These are phyloP conservation scores for Xylaria curta DNA, from an alignment of 495 filamentous ascomycete species.

Conservation along the genomic window DNA sequence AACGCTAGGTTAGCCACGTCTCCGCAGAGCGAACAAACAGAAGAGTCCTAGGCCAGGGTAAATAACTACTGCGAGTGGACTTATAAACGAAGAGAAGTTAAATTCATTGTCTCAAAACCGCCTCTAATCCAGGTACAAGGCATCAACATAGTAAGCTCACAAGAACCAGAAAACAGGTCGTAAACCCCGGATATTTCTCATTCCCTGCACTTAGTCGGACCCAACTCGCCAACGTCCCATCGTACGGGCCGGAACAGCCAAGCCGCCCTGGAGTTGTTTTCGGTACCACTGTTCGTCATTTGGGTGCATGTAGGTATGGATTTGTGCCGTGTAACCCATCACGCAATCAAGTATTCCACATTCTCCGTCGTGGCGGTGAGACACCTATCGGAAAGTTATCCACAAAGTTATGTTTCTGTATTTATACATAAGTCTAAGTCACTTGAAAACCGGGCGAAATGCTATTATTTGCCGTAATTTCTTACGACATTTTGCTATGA, in stretches of 20 bases:
- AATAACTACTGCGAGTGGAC: background rate
- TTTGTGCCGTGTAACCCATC: constrained; percentile 24
- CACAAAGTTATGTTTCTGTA: background rate
- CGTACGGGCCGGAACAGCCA: background rate
- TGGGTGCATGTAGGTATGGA: background rate
- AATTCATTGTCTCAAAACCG: background rate
- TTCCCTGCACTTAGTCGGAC: background rate
- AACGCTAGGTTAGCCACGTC: background rate
- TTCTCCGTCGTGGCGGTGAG: constrained; percentile 16
- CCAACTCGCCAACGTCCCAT: background rate
- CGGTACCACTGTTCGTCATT: background rate
- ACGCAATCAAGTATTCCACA: constrained; percentile 20
- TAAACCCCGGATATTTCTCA: background rate
- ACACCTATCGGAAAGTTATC: constrained; percentile 1
- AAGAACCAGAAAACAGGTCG: background rate
- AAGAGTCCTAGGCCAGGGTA: background rate
- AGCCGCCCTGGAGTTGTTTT: background rate
- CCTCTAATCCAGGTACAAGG: background rate
- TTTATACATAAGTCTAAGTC: background rate
- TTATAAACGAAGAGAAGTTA: background rate
- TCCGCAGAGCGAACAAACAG: background rate
- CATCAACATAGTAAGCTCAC: background rate
- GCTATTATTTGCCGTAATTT: background rate
- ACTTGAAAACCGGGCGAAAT: background rate
- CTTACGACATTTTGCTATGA: background rate